Evolutionary conservation across 2,329 filamentous ascomycete species (phyloP).

Genomic region (Apiospora hydei): DNA sequence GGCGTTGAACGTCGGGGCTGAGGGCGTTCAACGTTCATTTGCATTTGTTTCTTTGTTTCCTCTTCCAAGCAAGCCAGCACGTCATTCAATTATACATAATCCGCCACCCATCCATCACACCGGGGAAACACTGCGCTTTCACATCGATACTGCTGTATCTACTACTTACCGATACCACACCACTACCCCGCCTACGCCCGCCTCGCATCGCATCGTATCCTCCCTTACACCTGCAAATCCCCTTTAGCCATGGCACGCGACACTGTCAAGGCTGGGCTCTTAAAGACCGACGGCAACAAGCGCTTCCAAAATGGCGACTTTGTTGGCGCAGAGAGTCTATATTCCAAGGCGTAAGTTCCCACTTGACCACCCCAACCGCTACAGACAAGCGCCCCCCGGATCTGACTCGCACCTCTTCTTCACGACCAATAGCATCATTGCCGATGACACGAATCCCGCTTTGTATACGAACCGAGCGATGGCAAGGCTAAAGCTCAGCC

Average conservation of each 20-base stretch:
- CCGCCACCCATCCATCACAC: background rate
- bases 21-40: background rate
- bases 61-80: background rate
- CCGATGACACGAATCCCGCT: slow-evolving; percentile 77
- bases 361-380: background rate
- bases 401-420: background rate
- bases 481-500: slow-evolving; percentile 75
- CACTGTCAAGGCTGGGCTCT: slow-evolving; percentile 22
- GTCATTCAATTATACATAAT: background rate
- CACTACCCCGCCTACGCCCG: background rate
- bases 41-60: slow-evolving; percentile 8
- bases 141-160: background rate
- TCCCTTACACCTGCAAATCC: background rate
- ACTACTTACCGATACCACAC: background rate
- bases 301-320: slow-evolving; percentile 62
- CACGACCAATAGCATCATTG: slow-evolving; percentile 66
- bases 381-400: background rate
- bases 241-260: slow-evolving; percentile 20
- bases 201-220: background rate
- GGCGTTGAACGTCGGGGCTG: background rate
- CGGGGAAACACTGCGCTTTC: background rate
- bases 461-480: slow-evolving; percentile 93
- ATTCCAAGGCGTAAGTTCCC: slow-evolving; percentile 66
- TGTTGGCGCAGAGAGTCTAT: slow-evolving; percentile 57
- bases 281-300: slow-evolving; percentile 48